Base-by-base conservation (phyloP, 495 filamentous ascomycete species). In the Hyaloscypha finlandica region DNA sequence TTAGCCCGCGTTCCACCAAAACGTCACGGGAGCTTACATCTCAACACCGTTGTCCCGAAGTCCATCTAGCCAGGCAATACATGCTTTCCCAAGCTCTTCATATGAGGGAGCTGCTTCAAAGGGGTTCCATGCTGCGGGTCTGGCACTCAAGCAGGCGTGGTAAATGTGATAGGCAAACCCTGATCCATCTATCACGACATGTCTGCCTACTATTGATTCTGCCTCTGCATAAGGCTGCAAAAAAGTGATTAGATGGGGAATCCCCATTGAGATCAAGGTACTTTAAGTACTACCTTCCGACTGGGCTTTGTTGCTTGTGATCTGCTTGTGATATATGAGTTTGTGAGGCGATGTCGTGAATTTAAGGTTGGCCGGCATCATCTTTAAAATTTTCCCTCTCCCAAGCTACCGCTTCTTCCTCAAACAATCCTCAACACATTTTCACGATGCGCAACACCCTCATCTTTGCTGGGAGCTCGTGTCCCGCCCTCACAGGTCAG, bases 141-240 rank as follows among this genome's bases (percentile, higher is more conserved):
- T 80, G 53, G 75, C 74, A 6, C 72, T 76, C 6, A 87, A 74
- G 33, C 89, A 80, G 14, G 84, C 75, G 12, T 83, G 75, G 55
- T 89, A 86, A 45, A 94, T 77, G 71, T 91, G 85, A 69, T 93
- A 88, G 6, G 90, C 89, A 22, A 96, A 79, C 14, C 84, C 87
- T 0, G 92, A 91, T 0, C 92, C 92, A 68, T 96, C 92, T 59
- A 96, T 85, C 42, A 89, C 86, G 6, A 91, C 80, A 1, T 71
- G 74, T 52, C 73, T 67, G 14, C 77, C 71, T 4, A 66, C 66
- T 20, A 92, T 76, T n/a, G 76, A 59, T 9, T 79, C 77, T 6
- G 74, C 72, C 33, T 81, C 74, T 0, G 87, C 84, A 74, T 86
- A 89, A 3, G 84, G 87, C 32, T 81, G 77, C 20, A 94, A 71